A percentile compares a stretch with the other conserved stretches of the same genome.
These are phyloP conservation scores for Phialophora tarda DNA, from an alignment of 2,329 filamentous ascomycete species.

Conservation along the genomic window DNA sequence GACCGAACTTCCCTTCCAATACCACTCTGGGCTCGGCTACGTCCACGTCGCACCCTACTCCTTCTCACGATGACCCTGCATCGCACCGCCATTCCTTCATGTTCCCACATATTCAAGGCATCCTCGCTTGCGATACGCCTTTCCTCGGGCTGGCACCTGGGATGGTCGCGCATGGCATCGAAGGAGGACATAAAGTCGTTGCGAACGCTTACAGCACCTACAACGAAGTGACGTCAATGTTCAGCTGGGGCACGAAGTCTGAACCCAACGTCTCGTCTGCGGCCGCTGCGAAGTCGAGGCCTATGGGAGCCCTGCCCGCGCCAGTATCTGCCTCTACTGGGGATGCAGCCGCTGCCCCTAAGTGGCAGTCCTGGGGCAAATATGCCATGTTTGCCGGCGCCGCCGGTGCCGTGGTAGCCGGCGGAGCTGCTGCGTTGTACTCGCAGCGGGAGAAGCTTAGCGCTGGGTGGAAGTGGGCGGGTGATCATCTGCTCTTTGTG, in stretches of 20 bases:
- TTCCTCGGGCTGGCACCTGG: constrained; percentile 64
- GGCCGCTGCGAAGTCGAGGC: constrained; percentile 30
- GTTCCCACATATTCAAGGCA: constrained; percentile 90
- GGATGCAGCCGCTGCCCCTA: constrained; percentile 55
- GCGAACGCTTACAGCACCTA: constrained; percentile 71
- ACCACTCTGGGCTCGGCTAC: constrained; percentile 36
- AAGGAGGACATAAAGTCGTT: constrained; percentile 81
- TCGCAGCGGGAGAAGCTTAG: constrained; percentile 80
- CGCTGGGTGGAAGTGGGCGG: constrained; percentile 78
- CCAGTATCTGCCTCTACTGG: constrained; percentile 42
- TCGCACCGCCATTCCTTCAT: constrained; percentile 61
- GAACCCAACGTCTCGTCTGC: constrained; percentile 28
- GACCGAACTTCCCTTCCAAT: constrained; percentile 38
- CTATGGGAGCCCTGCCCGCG: constrained; percentile 42
- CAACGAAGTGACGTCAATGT: constrained; percentile 66
- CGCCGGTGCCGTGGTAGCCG: constrained; percentile 77
- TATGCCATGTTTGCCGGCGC: constrained; percentile 86
- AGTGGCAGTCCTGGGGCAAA: constrained; percentile 81
- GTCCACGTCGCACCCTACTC: constrained; percentile 34
- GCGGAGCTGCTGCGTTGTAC: constrained; percentile 84
- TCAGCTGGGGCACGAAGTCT: constrained; percentile 60
- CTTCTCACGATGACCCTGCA: constrained; percentile 29
- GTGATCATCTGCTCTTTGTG: constrained; percentile 91
- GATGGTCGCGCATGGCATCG: constrained; percentile 65
- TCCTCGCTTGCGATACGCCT: constrained; percentile 93